A percentile compares a stretch with the other conserved stretches of the same genome.
Conservation (phyloP, 352 stramenopile genomes). For the Globisporangium paroecandrum region DNA sequence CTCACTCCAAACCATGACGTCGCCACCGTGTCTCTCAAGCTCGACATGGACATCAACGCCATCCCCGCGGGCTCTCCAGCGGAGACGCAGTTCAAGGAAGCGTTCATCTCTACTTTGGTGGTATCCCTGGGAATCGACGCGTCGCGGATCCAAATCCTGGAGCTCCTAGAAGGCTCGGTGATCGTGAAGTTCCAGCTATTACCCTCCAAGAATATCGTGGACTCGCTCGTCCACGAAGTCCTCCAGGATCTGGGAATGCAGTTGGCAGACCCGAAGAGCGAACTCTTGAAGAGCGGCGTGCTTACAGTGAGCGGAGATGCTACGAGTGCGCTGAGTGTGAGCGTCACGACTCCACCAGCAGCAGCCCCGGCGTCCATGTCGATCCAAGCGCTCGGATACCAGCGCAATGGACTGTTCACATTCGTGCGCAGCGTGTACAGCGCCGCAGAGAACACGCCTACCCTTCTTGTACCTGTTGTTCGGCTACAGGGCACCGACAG, state of each 20-base stretch:
- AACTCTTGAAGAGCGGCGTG: slow-evolving; percentile 25
- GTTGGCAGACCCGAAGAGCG: slow-evolving; percentile 36
- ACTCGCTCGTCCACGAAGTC: slow-evolving; percentile 45
- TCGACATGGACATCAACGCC: slow-evolving; percentile 60
- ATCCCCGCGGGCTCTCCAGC: slow-evolving; percentile 46
- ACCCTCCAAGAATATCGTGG: slow-evolving; percentile 41
- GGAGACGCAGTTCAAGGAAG: slow-evolving; percentile 46
- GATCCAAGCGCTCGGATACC: slow-evolving; percentile 52
- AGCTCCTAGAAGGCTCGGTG: slow-evolving; percentile 50
- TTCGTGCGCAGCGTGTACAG: slow-evolving; percentile 53
- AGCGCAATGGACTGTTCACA: slow-evolving; percentile 59
- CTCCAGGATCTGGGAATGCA: slow-evolving; percentile 42
- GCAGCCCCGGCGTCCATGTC: slow-evolving; percentile 19
- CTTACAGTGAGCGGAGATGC: slow-evolving; percentile 31
- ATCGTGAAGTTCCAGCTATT: slow-evolving; percentile 63
- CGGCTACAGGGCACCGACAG: slow-evolving; percentile 45
- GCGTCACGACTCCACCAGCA: slow-evolving; percentile 20
- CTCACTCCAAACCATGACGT: slow-evolving; percentile 46
- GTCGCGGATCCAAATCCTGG: slow-evolving; percentile 49
- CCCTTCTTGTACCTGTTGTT: slow-evolving; percentile 41
- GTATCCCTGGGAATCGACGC: slow-evolving; percentile 42
- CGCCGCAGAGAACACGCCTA: slow-evolving; percentile 48
- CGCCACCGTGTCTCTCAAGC: slow-evolving; percentile 42
- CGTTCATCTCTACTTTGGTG: slow-evolving; percentile 34
- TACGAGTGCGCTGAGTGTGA: slow-evolving; percentile 28